phyloP scores from a whole-genome alignment of 2,329 filamentous ascomycete genomes.

The Phymatotrichopsis omnivora region DNA sequence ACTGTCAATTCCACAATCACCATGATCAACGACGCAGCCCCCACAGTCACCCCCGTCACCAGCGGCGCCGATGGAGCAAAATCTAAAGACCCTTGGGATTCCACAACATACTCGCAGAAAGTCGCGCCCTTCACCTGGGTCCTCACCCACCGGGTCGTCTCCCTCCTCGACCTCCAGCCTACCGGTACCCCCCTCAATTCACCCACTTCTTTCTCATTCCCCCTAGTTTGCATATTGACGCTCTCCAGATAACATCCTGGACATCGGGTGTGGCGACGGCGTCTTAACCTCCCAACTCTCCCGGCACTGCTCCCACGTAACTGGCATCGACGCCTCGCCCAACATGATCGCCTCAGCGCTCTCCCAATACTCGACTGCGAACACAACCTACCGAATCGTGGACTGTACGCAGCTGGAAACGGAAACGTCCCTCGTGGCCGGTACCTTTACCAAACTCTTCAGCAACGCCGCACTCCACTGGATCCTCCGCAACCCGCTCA shows the following conservation, averaged over 20 bases:
- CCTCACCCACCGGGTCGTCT: conserved; percentile 36
- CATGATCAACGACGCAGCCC: conserved; percentile 4
- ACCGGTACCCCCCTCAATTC: conserved; percentile 14
- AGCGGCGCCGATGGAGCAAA: too few relatives aligned
- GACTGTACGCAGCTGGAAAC: conserved; percentile 32
- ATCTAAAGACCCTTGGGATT: conserved; percentile 22
- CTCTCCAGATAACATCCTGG: conserved; percentile 34
- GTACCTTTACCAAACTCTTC: conserved; percentile 37
- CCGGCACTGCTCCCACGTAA: conserved; percentile 29
- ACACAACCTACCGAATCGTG: conserved; percentile 32
- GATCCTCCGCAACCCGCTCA: conserved; percentile 32
- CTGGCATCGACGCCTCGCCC: conserved; percentile 37
- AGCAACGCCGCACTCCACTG: conserved; percentile 40
- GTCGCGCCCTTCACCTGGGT: conserved; percentile 38
- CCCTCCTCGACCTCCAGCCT: conserved; percentile 34
- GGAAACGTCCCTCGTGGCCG: conserved; percentile 21
- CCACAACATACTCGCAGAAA: conserved; percentile 32
- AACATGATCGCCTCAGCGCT: conserved; percentile 37
- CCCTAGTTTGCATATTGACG: background rate
- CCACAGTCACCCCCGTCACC: conserved; percentile 15
- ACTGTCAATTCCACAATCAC: too few relatives aligned
- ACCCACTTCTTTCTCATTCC: background rate
- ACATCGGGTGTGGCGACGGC: conserved; percentile 34
- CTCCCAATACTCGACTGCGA: conserved; percentile 24
- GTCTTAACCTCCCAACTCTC: conserved; percentile 37